Base-by-base conservation (phyloP, 2,329 filamentous ascomycete genomes). In the Didymella lethalis region DNA sequence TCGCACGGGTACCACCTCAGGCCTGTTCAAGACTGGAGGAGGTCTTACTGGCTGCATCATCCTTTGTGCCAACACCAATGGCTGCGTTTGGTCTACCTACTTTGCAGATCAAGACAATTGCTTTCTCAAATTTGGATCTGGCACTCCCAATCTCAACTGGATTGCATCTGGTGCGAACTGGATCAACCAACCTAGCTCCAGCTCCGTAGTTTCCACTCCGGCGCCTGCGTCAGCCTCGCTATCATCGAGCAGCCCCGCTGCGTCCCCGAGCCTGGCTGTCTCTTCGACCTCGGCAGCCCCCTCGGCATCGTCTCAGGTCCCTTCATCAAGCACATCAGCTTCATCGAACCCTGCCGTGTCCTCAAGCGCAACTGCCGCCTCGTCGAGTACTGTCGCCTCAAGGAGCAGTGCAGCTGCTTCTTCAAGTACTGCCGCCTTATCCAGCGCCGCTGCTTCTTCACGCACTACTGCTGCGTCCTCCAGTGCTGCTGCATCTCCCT, bases 351-450 rank as follows among this genome's bases (percentile, higher is more conserved):
- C 44, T 32, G 45, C 29, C 14, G 28, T n/a, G 5, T 25, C 45
- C 20, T 48, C 29, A 25, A 57, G 36, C 47, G 23, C 31, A n/a
- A 32, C 47, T 25, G 25, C 51, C 18, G 38, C 47, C 20, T 20
- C 54, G 16, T 41, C 54, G 11, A 57, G 40, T 16, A 43, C 59
- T 26, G 32, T 47, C n/a, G 28, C 41, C 54, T 34, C 47, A 41
- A 41, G 18, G 38, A 41, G 40, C 8, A 20, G n/a, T 43, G 4
- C 40, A 2, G 40, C 20, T 18, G 20, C 47, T 11, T 40, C 47
- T 16, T 49, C 47, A 14, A 49, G 44, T 16, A 3, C 32, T 18
- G 31, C 46, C 20, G 29, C 31, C 1, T n/a, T 36, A 7, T 49
- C 48, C 4, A 41, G 25, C 25, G 8, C 31, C 14, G 8, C 6